Base-by-base conservation (phyloP, 257 asterid species). In the Rhazya stricta region DNA sequence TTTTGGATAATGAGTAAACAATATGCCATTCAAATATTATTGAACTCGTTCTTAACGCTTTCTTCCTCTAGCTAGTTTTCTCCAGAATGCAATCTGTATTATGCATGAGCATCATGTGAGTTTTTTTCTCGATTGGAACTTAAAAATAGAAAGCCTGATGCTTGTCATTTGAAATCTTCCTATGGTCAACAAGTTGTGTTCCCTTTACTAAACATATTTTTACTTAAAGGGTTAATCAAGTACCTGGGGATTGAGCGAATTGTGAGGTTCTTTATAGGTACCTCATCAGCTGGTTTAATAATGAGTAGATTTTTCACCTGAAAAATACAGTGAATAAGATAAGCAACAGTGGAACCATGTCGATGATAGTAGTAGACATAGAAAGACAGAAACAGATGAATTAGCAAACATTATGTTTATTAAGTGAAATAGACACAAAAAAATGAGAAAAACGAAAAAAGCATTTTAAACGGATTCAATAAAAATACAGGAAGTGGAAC, bases 271-370 rank as follows among this genome's bases (percentile, higher is more conserved):
- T 86, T 85, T 83, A 88, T 77, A 12, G 71, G 85, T 25, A 84
- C 84, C 69, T 79, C 82, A 70, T 86, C 93, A 68, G 78, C 91
- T 13, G 90, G 86, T 37, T 70, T 80, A 43, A 86, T 77, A 53
- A 87, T 88, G 50, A 90, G 84, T 82, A 91, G 82, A 84, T 90
- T 90, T 86, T 90, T 91, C 74, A 89, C 91, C 97, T 90, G 86
- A 42, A 79, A 41, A 15, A 43, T 57, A 32, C 6, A 27, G 16
- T 61, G 63, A 32, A 34, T 39, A n/a, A 60, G 25, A 39, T 50
- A 30, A 62, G 32, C 9, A 56, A 1, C 0, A 39, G n/a, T n/a
- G 27, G 7, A 4, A 23, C 9, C 50, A 19, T 15, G 50, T 45
- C 10, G 51, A 4, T 32, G 16, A 23, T n/a, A 72, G 30, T 21